A percentile compares a stretch with the other conserved stretches of the same genome.
Conservation (phyloP, 768 basidiomycete species). For the Amyloporia xantha region DNA sequence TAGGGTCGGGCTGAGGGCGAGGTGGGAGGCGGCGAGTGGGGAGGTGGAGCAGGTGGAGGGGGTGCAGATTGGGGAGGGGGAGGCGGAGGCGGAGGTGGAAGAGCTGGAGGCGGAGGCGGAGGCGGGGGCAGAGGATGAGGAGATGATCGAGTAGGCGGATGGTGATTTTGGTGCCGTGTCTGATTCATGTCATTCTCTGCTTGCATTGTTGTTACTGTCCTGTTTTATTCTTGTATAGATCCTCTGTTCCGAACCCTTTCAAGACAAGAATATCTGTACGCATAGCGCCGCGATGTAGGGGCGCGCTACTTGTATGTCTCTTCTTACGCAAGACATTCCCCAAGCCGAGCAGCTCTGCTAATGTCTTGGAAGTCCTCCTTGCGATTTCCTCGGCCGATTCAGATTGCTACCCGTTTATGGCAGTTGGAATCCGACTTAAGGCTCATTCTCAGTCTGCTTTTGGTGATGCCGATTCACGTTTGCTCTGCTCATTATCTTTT, state of each 20-base stretch:
- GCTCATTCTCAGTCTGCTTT: too few species aligned
- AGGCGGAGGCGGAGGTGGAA: slow-evolving; percentile 29
- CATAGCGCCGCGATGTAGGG: too few species aligned
- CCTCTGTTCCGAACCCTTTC: neutral
- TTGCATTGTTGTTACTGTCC: neutral
- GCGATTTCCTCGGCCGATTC: too few species aligned
- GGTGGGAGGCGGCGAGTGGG: slow-evolving; percentile 68
- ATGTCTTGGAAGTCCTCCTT: too few species aligned
- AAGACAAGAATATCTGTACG: neutral
- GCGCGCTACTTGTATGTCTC: too few species aligned
- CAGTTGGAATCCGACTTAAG: too few species aligned
- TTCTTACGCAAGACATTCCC: too few species aligned
- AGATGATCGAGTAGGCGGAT: slow-evolving; percentile 1
- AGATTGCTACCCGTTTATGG: too few species aligned
- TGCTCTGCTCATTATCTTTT: too few species aligned
- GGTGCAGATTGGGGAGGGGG: slow-evolving; percentile 30
- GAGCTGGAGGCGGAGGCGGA: slow-evolving; percentile 3
- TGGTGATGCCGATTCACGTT: too few species aligned
- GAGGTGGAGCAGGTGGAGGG: slow-evolving; percentile 56
- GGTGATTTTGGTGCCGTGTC: neutral
- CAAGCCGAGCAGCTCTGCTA: too few species aligned
- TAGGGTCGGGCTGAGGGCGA: slow-evolving; percentile 58
- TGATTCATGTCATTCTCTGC: neutral
- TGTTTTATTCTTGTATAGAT: slow-evolving; percentile 3
- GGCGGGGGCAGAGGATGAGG: neutral